phyloP scores from a whole-genome alignment of 176 grass and related monocot species.

The Leersia perrieri region DNA sequence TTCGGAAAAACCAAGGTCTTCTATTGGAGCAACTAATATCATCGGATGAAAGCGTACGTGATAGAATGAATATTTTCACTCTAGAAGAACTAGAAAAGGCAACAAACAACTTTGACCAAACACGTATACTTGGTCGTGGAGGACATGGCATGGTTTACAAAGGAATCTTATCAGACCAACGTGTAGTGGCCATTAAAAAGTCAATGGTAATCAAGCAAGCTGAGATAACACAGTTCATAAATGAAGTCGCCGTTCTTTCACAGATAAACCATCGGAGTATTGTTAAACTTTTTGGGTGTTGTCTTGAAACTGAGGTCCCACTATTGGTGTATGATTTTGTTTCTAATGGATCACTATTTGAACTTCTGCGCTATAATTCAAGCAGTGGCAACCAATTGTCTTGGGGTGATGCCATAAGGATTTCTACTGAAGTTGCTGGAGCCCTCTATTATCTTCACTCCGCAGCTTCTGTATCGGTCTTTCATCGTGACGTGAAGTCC shows the following conservation, averaged over 20 bases:
- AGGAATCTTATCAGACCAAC: background rate
- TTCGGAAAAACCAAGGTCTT: constrained; percentile 15
- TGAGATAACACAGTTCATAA: constrained; percentile 39
- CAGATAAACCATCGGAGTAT: constrained; percentile 34
- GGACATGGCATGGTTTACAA: background rate
- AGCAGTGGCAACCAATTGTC: background rate
- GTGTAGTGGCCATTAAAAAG: constrained; percentile 36
- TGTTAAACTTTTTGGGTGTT: constrained; percentile 28
- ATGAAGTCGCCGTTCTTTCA: constrained; percentile 38
- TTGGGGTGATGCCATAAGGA: constrained; percentile 23
- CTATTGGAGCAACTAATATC: constrained; percentile 21
- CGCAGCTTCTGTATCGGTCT: constrained; percentile 9
- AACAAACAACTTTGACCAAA: background rate
- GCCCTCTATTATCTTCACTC: constrained; percentile 13
- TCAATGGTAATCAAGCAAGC: constrained; percentile 10
- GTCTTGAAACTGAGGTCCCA: constrained; percentile 21
- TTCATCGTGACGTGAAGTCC: constrained; percentile 38
- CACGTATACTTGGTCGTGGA: background rate
- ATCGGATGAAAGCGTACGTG: background rate
- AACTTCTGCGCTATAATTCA: background rate
- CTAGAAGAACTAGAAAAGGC: background rate
- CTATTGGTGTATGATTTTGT: constrained; percentile 37
- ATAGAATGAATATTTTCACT: background rate
- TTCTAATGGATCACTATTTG: constrained; percentile 29
- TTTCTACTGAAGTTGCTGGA: constrained; percentile 3